A percentile compares a stretch with the other conserved stretches of the same genome.
Evolutionary conservation across 441 rosid genomes (phyloP).

Genomic region (Populus hybrid): DNA sequence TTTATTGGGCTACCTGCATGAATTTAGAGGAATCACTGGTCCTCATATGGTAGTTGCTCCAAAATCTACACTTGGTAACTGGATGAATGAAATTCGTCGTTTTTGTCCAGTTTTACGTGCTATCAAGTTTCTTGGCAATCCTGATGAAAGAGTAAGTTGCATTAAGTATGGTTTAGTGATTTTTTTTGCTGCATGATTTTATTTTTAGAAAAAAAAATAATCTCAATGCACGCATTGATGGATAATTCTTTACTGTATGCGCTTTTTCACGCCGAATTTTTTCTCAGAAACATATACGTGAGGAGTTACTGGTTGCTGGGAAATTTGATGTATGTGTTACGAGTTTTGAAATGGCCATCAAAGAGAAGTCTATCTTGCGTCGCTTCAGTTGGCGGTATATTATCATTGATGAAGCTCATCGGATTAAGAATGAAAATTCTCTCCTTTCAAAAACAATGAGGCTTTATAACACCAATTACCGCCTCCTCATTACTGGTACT

Average conservation of each 20-base stretch:
- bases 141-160: constrained; percentile 88
- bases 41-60: constrained; percentile 99
- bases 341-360: constrained; percentile 99
- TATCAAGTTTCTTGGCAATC: constrained; percentile 96
- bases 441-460: too few relatives aligned
- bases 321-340: constrained; percentile 99
- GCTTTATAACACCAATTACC: constrained; percentile 84
- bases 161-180: constrained; percentile 9
- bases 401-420: constrained; percentile 97
- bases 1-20: constrained; percentile 89
- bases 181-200: not conserved
- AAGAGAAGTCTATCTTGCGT: constrained; percentile 87
- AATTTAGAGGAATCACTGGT: constrained; percentile 91
- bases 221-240: not conserved
- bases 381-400: constrained; percentile 99
- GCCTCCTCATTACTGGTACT: constrained; percentile 97
- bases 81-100: constrained; percentile 99
- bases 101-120: constrained; percentile 91
- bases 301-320: constrained; percentile 88
- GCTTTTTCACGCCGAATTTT: not conserved
- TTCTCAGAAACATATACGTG: constrained; percentile 86
- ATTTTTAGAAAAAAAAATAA: too few relatives aligned
- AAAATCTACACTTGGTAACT: constrained; percentile 98
- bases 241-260: not conserved
- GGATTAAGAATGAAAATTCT: too few relatives aligned